A percentile compares a stretch with the other conserved stretches of the same genome.
These are phyloP conservation scores for Trichophyton schoenleinii DNA, from an alignment of 2,329 filamentous ascomycete species.

Conservation along the genomic window DNA sequence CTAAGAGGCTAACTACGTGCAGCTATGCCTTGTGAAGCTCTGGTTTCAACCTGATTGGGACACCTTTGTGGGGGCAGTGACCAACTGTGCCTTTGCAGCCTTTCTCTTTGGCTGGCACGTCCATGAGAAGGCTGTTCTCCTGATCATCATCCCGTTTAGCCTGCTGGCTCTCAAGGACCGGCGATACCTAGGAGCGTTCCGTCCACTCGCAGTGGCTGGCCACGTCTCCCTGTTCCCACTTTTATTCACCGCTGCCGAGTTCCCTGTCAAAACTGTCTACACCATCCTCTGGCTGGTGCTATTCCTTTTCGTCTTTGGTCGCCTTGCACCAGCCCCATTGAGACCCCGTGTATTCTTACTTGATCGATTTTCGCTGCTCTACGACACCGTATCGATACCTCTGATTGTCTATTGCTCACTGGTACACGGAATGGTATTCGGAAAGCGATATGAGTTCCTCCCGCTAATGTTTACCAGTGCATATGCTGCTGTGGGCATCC, in stretches of 20 bases:
- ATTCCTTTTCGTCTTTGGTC: conserved; percentile 77
- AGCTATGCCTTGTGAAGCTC: conserved; percentile 66
- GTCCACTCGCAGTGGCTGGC: conserved; percentile 80
- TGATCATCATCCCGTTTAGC: conserved; percentile 91
- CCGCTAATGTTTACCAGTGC: conserved; percentile 95
- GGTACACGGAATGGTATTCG: conserved; percentile 71
- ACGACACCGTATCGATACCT: conserved; percentile 80
- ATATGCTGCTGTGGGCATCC: conserved; percentile 86
- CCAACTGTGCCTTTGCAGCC: conserved; percentile 86
- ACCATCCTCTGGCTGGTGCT: conserved; percentile 82
- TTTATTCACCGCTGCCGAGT: conserved; percentile 82
- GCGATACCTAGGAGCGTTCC: conserved; percentile 80
- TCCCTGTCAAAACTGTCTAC: conserved; percentile 86
- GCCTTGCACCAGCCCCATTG: conserved; percentile 68
- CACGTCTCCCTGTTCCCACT: conserved; percentile 93
- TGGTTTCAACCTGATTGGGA: conserved; percentile 75
- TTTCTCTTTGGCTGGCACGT: conserved; percentile 99
- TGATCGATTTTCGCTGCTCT: conserved; percentile 79
- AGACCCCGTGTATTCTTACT: conserved; percentile 76
- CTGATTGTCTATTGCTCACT: conserved; percentile 80
- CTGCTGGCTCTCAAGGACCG: conserved; percentile 82
- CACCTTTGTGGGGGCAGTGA: conserved; percentile 76
- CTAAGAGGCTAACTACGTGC: conserved; percentile 14
- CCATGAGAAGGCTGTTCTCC: conserved; percentile 89
- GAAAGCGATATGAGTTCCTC: conserved; percentile 67